Evolutionary conservation across 2,329 filamentous ascomycete species (phyloP), one percentile per base, ranked within the genome.

Genomic region (Phoma herbarum): DNA sequence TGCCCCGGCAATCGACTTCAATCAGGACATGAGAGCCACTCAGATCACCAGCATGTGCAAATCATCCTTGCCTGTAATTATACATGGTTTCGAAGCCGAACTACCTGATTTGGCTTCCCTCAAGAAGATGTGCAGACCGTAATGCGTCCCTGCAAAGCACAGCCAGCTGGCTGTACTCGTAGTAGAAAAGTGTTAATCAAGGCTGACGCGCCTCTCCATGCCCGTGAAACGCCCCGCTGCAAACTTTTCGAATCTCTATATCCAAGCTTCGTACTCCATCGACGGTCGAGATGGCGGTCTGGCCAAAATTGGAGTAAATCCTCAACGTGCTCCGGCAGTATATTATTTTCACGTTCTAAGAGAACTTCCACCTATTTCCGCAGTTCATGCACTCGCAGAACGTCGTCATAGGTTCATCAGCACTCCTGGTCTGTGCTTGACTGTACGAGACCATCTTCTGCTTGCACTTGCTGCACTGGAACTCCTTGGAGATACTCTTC

Each of bases 371-470:
- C 57, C 80, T 72, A 62, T 83, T 78, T 4, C 81, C 82, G 60
- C 82, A 84, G 59, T 80, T 78, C 64, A 78, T 81, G 72, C 82
- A 84, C 74, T 83, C 81, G 72, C 82, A 84, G 69, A 84, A 84
- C 0, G 83, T 84, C 44, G 83, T 85, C 81, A 85, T 84, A 65
- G 94, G 94, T 81, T 98, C 95, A 85, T 99, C 95, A 66, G 95
- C 95, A 81, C 88, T 91, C 65, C 95, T 86, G 16, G 95, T 99
- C 83, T 99, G 95, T 4, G 95, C 95, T 81, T 99, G 95, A 47
- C 88, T 92, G 80, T 99, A 99, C 78, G 90, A 93, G 74, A 98
- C 95, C 83, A 92, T 93, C 83, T 91, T 93, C 85, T 96, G 85
- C 71, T 91, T 91, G 80, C 95, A 99, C 78, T 93, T 93, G 73